phyloP scores from a whole-genome alignment of 306 rosid species.

The Inga oerstediana region DNA sequence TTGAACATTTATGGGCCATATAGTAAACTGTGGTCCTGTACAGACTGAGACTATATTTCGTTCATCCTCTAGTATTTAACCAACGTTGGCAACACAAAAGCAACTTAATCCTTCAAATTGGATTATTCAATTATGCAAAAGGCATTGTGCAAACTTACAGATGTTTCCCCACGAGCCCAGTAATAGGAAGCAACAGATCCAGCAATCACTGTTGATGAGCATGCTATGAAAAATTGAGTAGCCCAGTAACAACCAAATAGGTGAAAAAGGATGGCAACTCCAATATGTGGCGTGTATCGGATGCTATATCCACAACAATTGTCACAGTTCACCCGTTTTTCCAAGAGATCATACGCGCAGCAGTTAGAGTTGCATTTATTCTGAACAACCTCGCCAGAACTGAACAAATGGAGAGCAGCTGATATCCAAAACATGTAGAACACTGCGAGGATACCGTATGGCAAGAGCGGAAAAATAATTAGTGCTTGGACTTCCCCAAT shows the following conservation, averaged over 20 bases:
- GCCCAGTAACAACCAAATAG: slow-evolving; percentile 95
- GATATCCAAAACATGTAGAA: slow-evolving; percentile 97
- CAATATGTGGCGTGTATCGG: slow-evolving; percentile 90
- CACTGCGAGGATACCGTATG: slow-evolving; percentile 73
- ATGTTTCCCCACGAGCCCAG: slow-evolving; percentile 86
- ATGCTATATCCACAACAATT: slow-evolving; percentile 91
- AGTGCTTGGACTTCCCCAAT: slow-evolving; percentile 97
- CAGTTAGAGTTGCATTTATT: slow-evolving; percentile 86
- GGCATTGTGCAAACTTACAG: slow-evolving; percentile 65
- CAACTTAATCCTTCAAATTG: background rate
- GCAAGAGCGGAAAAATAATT: slow-evolving; percentile 82
- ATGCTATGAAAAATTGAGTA: slow-evolving; percentile 86
- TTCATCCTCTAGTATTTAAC: slow-evolving; percentile 25
- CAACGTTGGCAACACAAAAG: slow-evolving; percentile 18
- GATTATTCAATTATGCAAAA: slow-evolving; percentile 22
- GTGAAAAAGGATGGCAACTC: slow-evolving; percentile 86
- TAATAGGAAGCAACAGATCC: slow-evolving; percentile 96
- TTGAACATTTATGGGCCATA: slow-evolving; percentile 24
- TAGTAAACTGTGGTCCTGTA: background rate
- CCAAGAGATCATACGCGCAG: slow-evolving; percentile 79
- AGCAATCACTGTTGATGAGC: slow-evolving; percentile 88
- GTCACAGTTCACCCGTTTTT: slow-evolving; percentile 80
- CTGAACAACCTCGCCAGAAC: slow-evolving; percentile 90
- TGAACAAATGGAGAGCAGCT: slow-evolving; percentile 89
- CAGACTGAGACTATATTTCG: background rate